phyloP scores from a whole-genome alignment of 2,329 filamentous ascomycete genomes.

The Amphichorda felina region DNA sequence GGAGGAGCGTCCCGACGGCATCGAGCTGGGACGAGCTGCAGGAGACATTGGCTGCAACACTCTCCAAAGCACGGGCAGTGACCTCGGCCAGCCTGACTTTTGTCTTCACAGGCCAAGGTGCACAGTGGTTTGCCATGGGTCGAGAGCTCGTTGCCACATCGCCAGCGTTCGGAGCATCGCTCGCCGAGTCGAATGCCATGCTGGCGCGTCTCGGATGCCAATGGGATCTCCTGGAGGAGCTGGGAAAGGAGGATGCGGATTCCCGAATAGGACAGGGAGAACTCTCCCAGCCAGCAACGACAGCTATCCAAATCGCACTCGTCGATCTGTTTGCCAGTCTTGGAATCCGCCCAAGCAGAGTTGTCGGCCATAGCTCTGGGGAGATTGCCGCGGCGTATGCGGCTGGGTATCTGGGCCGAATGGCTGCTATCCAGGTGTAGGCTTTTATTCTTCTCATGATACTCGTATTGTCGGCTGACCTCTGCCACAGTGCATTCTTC shows the following conservation, averaged over 20 bases:
- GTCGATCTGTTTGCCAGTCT: constrained; percentile 19
- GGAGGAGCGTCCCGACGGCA: no score
- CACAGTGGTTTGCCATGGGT: constrained; percentile 18
- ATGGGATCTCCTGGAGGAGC: constrained; percentile 6
- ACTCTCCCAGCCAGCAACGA: constrained; percentile 24
- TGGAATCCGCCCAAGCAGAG: constrained; percentile 12
- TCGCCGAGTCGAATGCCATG: constrained; percentile 3
- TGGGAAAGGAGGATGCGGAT: constrained; percentile 5
- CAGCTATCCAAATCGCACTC: constrained; percentile 27
- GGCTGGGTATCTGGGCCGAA: constrained; percentile 7
- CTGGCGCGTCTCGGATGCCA: neutral
- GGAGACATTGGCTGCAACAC: no score
- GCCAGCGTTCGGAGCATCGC: constrained; percentile 13
- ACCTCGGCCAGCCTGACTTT: no score
- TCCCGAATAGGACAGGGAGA: constrained; percentile 10
- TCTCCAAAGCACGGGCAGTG: no score
- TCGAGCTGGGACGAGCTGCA: no score
- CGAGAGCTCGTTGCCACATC: constrained; percentile 14
- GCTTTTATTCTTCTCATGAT: no score
- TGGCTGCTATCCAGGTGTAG: constrained; percentile 16
- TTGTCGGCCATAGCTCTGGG: constrained; percentile 24
- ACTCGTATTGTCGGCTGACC: no score
- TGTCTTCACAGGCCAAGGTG: constrained; percentile 20
- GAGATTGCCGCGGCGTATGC: constrained; percentile 25
- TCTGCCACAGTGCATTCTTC: no score